Conservation (phyloP, 1,139 yeast species). For the Wickerhamiella pararugosa region DNA sequence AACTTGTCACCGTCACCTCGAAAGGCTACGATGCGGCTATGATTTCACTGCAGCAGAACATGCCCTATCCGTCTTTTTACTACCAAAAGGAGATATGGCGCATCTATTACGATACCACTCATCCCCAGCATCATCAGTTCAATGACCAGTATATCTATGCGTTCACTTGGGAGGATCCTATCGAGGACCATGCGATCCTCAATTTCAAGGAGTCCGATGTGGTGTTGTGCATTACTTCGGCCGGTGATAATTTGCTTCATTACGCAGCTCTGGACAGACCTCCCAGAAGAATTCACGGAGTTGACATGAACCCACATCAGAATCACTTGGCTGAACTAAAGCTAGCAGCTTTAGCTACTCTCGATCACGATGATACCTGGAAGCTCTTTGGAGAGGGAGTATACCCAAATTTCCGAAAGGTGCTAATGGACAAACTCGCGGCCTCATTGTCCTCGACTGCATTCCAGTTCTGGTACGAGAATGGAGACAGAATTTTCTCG, state of each 20-base stretch:
- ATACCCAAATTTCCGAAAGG: constrained; percentile 35
- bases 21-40: constrained; percentile 72
- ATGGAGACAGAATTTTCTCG: constrained; percentile 42
- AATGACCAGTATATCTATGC: constrained; percentile 69
- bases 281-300: constrained; percentile 69
- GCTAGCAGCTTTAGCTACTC: constrained; percentile 49
- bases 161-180: constrained; percentile 84
- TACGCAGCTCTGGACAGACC: constrained; percentile 59
- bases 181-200: constrained; percentile 58
- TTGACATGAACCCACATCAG: constrained; percentile 72
- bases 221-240: constrained; percentile 70
- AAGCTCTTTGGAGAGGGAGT: constrained; percentile 61
- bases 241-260: constrained; percentile 66
- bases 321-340: constrained; percentile 67
- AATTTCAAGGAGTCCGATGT: constrained; percentile 49
- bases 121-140: constrained; percentile 55
- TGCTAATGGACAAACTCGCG: constrained; percentile 42
- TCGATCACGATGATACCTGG: constrained; percentile 54
- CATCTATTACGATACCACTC: constrained; percentile 60
- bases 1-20: constrained; percentile 26
- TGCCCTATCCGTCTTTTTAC: constrained; percentile 67
- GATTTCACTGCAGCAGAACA: constrained; percentile 41
- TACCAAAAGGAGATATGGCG: constrained; percentile 67
- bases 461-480: constrained; percentile 63
- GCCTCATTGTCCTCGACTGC: constrained; percentile 68